Percentiles rank a stretch among this genome's conserved stretches.
These are phyloP conservation scores for Penicillium sp. DNA, from an alignment of 2,329 filamentous ascomycete species.

Conservation along the genomic window DNA sequence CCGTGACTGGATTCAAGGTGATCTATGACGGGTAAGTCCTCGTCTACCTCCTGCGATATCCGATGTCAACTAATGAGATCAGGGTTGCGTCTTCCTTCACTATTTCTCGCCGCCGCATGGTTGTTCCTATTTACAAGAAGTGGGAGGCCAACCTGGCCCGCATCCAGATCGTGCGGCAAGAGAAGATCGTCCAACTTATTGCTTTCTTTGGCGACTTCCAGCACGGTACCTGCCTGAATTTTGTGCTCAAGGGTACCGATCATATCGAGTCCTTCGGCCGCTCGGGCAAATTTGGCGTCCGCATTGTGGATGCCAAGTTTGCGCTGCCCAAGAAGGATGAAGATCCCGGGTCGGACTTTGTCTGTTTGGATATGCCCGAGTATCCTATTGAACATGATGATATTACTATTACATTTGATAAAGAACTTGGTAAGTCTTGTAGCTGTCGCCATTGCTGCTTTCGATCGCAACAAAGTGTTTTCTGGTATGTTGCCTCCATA, in stretches of 20 bases:
- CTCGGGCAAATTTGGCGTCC: constrained; percentile 69
- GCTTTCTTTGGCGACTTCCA: constrained; percentile 88
- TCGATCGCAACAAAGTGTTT: neutral
- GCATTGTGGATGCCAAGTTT: constrained; percentile 88
- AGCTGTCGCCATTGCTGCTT: neutral
- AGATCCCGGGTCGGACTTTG: constrained; percentile 65
- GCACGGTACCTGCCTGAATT: constrained; percentile 86
- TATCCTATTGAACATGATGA: constrained; percentile 93
- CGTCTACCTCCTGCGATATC: neutral
- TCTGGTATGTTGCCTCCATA: neutral
- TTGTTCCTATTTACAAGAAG: constrained; percentile 91
- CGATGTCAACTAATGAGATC: neutral
- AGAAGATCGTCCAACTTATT: constrained; percentile 74
- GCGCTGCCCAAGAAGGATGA: constrained; percentile 66
- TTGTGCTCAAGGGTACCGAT: constrained; percentile 81
- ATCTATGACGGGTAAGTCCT: constrained; percentile 64
- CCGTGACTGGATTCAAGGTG: constrained; percentile 78
- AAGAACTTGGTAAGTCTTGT: constrained; percentile 65
- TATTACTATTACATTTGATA: constrained; percentile 82
- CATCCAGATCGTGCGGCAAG: constrained; percentile 76
- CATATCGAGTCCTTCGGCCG: constrained; percentile 71
- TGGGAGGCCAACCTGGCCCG: constrained; percentile 83
- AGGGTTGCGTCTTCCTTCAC: constrained; percentile 71
- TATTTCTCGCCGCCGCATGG: constrained; percentile 82
- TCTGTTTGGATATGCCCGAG: constrained; percentile 84